phyloP scores from a whole-genome alignment of 257 asterid species.

The Nicotiana sylvestris region DNA sequence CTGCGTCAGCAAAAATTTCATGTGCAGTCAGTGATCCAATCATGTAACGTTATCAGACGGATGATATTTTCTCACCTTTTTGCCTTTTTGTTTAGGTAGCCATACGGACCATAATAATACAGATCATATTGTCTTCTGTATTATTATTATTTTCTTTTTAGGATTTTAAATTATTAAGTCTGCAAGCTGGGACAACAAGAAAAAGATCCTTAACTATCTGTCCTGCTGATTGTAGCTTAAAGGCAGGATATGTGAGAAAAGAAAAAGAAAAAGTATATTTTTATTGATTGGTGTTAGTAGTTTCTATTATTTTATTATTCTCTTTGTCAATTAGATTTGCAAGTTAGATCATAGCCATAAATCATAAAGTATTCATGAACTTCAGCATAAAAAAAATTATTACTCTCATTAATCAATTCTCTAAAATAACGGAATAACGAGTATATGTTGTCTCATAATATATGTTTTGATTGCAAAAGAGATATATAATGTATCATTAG shows the following conservation, averaged over 20 bases:
- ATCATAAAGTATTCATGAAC: neutral
- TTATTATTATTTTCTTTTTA: too few relatives aligned
- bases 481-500: neutral
- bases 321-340: neutral
- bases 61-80: neutral
- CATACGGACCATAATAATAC: neutral
- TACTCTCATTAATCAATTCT: too few relatives aligned
- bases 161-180: neutral
- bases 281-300: neutral
- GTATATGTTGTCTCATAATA: neutral
- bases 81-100: constrained; percentile 3
- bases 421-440: too few relatives aligned
- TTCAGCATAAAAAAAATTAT: neutral
- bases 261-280: neutral
- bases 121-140: neutral
- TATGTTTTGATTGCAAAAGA: neutral
- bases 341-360: neutral
- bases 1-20: neutral
- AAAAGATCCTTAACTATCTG: neutral
- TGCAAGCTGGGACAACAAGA: neutral
- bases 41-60: neutral
- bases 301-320: neutral
- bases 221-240: neutral
- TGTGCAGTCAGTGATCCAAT: neutral
- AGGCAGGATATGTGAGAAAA: neutral